Evolutionary conservation across 225 moss, liverwort and hornwort species (phyloP).

Genomic region (Marchantia paleacea): DNA sequence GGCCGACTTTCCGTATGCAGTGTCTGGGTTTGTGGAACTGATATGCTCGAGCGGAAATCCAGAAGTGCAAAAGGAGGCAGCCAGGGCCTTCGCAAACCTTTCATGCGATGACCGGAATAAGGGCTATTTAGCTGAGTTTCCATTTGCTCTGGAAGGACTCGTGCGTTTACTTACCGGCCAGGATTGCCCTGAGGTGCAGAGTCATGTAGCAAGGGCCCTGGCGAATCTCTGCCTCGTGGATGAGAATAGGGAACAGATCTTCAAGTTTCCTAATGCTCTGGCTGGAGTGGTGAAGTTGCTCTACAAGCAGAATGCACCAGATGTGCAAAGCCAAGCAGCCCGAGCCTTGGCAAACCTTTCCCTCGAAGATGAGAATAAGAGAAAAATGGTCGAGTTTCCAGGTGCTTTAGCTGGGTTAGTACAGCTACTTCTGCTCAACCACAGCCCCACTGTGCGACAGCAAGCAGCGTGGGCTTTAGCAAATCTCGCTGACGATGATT

Average conservation of each 20-base stretch:
- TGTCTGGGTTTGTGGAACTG: background rate
- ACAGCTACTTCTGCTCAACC: background rate
- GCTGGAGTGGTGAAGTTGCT: background rate
- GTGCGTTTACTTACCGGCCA: background rate
- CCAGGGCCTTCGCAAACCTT: conserved; percentile 2
- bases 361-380: background rate
- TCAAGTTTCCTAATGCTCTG: background rate
- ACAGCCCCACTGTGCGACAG: background rate
- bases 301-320: background rate
- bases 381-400: background rate
- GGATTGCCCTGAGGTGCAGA: conserved; percentile 2
- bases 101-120: conserved; percentile 1
- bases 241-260: background rate
- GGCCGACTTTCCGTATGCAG: background rate
- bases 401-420: conserved; percentile 3
- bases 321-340: background rate
- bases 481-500: background rate
- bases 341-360: background rate
- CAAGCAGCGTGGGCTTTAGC: background rate
- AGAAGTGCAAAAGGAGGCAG: background rate
- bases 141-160: background rate
- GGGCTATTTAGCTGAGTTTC: background rate
- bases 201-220: background rate
- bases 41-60: background rate
- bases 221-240: background rate